phyloP scores from a whole-genome alignment of 805 yeast species.

The Myxozyma nipponensis region DNA sequence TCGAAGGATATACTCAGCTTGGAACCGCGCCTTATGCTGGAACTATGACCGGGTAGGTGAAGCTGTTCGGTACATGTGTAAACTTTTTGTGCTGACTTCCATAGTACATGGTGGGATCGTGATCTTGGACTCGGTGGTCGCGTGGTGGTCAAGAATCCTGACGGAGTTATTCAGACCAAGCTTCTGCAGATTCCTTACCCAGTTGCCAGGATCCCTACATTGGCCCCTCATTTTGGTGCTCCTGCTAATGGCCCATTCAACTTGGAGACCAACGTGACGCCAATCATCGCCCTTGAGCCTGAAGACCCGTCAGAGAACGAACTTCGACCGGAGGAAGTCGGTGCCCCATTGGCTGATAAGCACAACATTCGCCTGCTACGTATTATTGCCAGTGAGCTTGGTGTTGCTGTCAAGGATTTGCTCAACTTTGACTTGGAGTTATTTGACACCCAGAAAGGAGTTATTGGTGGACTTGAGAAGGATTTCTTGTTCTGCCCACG shows the following conservation, averaged over 20 bases:
- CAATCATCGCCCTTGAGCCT: slow-evolving; percentile 60
- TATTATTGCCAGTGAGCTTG: slow-evolving; percentile 60
- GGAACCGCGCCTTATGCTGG: slow-evolving; percentile 88
- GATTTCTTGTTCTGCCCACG: slow-evolving; percentile 82
- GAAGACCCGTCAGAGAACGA: slow-evolving; percentile 31
- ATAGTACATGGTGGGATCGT: slow-evolving; percentile 71
- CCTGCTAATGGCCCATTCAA: slow-evolving; percentile 69
- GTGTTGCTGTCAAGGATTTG: slow-evolving; percentile 55
- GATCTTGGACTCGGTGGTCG: slow-evolving; percentile 84
- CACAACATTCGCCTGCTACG: slow-evolving; percentile 58
- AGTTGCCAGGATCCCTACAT: slow-evolving; percentile 74
- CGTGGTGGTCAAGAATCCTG: slow-evolving; percentile 49
- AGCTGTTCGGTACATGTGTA: not conserved
- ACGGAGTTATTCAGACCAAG: slow-evolving; percentile 34
- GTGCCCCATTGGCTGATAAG: slow-evolving; percentile 32
- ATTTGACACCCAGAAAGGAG: slow-evolving; percentile 76
- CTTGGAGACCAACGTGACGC: slow-evolving; percentile 71
- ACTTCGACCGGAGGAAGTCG: slow-evolving; percentile 32
- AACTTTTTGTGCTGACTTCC: not conserved
- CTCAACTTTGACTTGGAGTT: slow-evolving; percentile 71
- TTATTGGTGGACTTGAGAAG: slow-evolving; percentile 68
- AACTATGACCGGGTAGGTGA: slow-evolving; percentile 42
- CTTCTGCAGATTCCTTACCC: slow-evolving; percentile 42
- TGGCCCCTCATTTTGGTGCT: slow-evolving; percentile 84
- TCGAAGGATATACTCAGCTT: slow-evolving; percentile 70